phyloP scores from a whole-genome alignment of 257 asterid species.

The Capsicum baccatum region DNA sequence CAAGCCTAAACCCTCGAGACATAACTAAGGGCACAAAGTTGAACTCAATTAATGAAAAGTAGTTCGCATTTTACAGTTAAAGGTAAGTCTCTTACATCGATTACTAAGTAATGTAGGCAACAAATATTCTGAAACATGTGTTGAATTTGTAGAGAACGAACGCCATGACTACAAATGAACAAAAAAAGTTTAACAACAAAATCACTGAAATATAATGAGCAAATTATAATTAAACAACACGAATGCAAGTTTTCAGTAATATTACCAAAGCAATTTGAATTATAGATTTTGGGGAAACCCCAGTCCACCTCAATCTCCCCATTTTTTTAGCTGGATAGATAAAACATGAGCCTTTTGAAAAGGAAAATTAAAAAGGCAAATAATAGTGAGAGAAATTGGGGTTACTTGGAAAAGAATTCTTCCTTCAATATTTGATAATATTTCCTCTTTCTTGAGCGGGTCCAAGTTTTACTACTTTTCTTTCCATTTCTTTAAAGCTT shows the following conservation, averaged over 20 bases:
- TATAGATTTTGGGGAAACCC: conserved; percentile 46
- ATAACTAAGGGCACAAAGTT: neutral
- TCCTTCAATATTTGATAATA: too few relatives aligned
- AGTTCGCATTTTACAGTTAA: neutral
- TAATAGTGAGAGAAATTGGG: neutral
- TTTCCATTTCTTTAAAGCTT: too few relatives aligned
- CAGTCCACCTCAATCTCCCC: conserved; percentile 45
- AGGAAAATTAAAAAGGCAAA: neutral
- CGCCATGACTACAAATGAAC: conserved; percentile 39
- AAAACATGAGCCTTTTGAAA: neutral
- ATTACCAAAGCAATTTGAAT: conserved; percentile 54
- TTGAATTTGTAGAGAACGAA: conserved; percentile 40
- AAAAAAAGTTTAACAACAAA: neutral
- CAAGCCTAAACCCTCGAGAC: too few relatives aligned
- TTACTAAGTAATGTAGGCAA: conserved; percentile 46
- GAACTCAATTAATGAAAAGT: too few relatives aligned
- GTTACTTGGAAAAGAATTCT: neutral
- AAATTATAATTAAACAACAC: neutral
- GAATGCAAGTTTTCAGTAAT: neutral
- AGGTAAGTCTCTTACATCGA: conserved; percentile 51
- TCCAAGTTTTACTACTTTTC: too few relatives aligned
- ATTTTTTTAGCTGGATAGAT: conserved; percentile 32
- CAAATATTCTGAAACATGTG: conserved; percentile 43
- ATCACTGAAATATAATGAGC: neutral
- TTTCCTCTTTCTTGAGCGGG: too few relatives aligned